Evolutionary conservation across 2,329 filamentous ascomycete species (phyloP).

Genomic region (Fusarium euwallaceae): DNA sequence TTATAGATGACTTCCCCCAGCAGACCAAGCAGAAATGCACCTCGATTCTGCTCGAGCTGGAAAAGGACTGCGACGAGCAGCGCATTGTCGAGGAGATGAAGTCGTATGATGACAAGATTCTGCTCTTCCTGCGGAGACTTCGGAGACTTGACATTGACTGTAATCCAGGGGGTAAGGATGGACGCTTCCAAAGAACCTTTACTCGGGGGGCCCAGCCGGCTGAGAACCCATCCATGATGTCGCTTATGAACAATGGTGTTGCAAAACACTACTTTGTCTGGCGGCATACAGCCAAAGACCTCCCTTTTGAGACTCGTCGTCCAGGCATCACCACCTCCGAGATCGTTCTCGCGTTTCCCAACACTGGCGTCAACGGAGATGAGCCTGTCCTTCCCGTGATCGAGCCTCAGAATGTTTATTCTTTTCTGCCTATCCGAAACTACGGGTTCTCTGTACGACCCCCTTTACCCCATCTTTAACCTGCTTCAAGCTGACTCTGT

Average conservation of each 20-base stretch:
- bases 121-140: conserved; percentile 50
- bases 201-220: neutral
- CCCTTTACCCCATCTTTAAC: neutral
- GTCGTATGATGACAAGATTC: conserved; percentile 43
- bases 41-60: conserved; percentile 30
- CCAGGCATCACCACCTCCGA: neutral
- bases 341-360: conserved; percentile 4
- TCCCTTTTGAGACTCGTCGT: neutral
- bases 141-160: conserved; percentile 27
- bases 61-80: neutral
- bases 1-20: conserved; percentile 44
- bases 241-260: neutral
- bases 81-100: conserved; percentile 34
- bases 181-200: neutral
- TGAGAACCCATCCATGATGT: neutral
- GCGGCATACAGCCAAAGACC: neutral
- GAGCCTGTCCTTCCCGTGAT: neutral
- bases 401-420: conserved; percentile 12
- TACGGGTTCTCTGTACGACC: conserved; percentile 38
- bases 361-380: neutral
- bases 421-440: conserved; percentile 18
- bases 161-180: neutral
- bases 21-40: conserved; percentile 33
- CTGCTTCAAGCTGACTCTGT: neutral
- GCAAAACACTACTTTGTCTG: neutral